Percentiles rank a stretch among this genome's conserved stretches.
Evolutionary conservation across 164 flowering plant genomes (phyloP).

Genomic region (Tetrastigma voinierianum): DNA sequence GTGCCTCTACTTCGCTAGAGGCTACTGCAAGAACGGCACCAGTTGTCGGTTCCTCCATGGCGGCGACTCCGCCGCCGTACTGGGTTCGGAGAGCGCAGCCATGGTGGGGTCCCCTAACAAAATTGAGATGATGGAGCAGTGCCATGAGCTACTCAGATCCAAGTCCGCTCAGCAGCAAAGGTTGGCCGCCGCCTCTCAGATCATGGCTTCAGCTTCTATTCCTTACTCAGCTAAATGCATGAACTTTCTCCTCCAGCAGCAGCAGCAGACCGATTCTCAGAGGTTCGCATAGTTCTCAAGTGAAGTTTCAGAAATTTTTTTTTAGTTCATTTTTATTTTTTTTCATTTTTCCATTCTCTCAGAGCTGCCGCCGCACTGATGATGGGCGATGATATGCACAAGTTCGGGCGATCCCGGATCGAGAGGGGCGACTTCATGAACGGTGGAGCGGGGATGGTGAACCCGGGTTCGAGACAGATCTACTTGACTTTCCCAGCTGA

Average conservation of each 20-base stretch:
- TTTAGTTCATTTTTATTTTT: not conserved
- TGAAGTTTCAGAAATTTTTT: not conserved
- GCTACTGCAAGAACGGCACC: slow-evolving; percentile 80
- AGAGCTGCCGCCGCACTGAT: slow-evolving; percentile 41
- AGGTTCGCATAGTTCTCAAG: slow-evolving; percentile 23
- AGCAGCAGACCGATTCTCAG: slow-evolving; percentile 39
- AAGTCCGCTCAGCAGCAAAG: slow-evolving; percentile 55
- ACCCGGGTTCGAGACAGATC: slow-evolving; percentile 63
- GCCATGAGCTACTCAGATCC: slow-evolving; percentile 66
- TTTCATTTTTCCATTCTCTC: not conserved
- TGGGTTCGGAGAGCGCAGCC: slow-evolving; percentile 3
- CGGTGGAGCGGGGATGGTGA: slow-evolving; percentile 29
- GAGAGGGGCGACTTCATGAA: slow-evolving; percentile 40
- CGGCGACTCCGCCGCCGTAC: slow-evolving; percentile 33
- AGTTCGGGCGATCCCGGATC: slow-evolving; percentile 31
- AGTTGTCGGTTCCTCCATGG: slow-evolving; percentile 75
- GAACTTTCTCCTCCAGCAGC: slow-evolving; percentile 41
- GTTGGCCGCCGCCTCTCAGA: slow-evolving; percentile 43
- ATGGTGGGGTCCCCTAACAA: slow-evolving; percentile 48
- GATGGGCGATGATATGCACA: slow-evolving; percentile 49
- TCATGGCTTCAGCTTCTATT: slow-evolving; percentile 41
- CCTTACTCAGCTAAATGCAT: slow-evolving; percentile 49
- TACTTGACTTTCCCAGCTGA: slow-evolving; percentile 75
- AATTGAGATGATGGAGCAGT: slow-evolving; percentile 59
- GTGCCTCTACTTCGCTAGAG: slow-evolving; percentile 74